Conservation (phyloP, 1,284 basidiomycete species). For the Agroathelia rolfsii region DNA sequence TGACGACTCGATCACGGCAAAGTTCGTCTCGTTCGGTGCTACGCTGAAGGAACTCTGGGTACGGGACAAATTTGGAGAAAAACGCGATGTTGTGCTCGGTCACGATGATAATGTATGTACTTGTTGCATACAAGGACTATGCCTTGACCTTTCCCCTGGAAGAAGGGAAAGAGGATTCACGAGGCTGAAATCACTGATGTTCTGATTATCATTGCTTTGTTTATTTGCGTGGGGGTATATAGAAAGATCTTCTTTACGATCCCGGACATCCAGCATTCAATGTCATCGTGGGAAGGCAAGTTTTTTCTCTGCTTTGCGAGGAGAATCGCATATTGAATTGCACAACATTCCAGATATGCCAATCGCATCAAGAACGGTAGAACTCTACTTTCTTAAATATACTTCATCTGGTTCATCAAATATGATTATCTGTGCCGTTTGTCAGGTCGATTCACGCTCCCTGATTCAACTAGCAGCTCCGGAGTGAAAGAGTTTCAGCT, state of each 20-base stretch:
- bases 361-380: slow-evolving; percentile 43
- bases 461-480: too few relatives aligned
- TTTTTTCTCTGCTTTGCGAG: slow-evolving; percentile 1
- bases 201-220: too few relatives aligned
- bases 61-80: slow-evolving; percentile 34
- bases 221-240: too few relatives aligned
- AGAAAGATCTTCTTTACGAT: slow-evolving; percentile 34
- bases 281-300: slow-evolving; percentile 36
- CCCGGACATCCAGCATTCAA: slow-evolving; percentile 41
- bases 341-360: slow-evolving; percentile 25
- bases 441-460: too few relatives aligned
- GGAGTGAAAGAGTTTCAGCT: too few relatives aligned
- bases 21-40: slow-evolving; percentile 42
- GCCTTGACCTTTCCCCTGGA: too few relatives aligned
- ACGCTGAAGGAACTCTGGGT: slow-evolving; percentile 44
- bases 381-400: slow-evolving; percentile 18
- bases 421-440: too few relatives aligned
- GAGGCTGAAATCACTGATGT: too few relatives aligned
- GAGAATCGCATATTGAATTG: too few relatives aligned
- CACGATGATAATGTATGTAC: slow-evolving; percentile 40
- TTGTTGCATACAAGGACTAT: too few relatives aligned
- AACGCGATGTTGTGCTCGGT: slow-evolving; percentile 39
- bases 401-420: slow-evolving; percentile 45
- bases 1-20: slow-evolving; percentile 43
- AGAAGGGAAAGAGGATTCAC: too few relatives aligned